phyloP scores from a whole-genome alignment of 495 filamentous ascomycete species.

The Hypoxylon fragiforme region DNA sequence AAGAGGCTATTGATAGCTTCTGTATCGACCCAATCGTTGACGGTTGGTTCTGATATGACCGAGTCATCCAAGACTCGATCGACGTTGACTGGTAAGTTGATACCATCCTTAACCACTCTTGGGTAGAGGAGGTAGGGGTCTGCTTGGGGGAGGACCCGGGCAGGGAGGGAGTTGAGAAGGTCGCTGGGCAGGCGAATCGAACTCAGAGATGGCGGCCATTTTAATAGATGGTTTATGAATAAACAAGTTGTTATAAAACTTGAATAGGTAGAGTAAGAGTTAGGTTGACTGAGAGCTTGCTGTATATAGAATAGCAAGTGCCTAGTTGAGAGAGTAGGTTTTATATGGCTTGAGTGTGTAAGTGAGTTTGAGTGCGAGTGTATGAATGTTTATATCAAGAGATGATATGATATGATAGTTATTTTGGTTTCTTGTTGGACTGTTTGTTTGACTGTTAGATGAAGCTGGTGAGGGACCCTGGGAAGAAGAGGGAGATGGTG shows the following conservation, averaged over 20 bases:
- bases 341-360: too few relatives aligned
- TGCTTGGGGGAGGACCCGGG: slow-evolving; percentile 81
- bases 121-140: slow-evolving; percentile 80
- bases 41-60: slow-evolving; percentile 13
- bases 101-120: slow-evolving; percentile 59
- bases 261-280: slow-evolving; percentile 17
- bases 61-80: slow-evolving; percentile 17
- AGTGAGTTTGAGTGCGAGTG: too few relatives aligned
- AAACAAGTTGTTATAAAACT: slow-evolving; percentile 10
- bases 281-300: slow-evolving; percentile 29
- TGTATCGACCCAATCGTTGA: slow-evolving; percentile 12
- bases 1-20: slow-evolving; percentile 2
- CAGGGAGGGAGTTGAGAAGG: slow-evolving; percentile 77
- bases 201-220: slow-evolving; percentile 58
- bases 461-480: slow-evolving; percentile 23
- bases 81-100: neutral
- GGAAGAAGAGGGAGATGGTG: slow-evolving; percentile 42
- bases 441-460: slow-evolving; percentile 24
- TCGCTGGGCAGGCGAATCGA: slow-evolving; percentile 54
- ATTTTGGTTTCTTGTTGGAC: too few relatives aligned
- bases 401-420: too few relatives aligned
- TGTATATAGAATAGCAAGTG: slow-evolving; percentile 1
- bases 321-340: slow-evolving; percentile 12
- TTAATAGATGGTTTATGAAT: slow-evolving; percentile 43
- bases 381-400: too few relatives aligned